A percentile compares a stretch with the other conserved stretches of the same genome.
These are phyloP conservation scores for Tritrichomonas foetus DNA, from an alignment of 208 protist species.

Conservation along the genomic window DNA sequence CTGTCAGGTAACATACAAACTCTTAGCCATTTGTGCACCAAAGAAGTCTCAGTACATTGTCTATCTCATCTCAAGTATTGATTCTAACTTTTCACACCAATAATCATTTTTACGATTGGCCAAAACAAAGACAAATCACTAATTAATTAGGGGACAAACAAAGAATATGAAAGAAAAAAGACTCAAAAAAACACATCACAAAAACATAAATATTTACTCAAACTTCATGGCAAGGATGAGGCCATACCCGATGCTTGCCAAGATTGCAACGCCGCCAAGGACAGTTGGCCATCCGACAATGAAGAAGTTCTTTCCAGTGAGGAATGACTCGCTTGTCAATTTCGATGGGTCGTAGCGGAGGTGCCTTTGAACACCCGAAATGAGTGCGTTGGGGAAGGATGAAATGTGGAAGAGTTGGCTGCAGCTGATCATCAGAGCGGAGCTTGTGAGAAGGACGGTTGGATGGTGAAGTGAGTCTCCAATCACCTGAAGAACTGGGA, in stretches of 20 bases:
- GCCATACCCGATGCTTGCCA: too few species aligned
- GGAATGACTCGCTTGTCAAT: background rate
- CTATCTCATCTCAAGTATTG: too few species aligned
- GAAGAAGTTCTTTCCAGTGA: background rate
- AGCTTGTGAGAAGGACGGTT: background rate
- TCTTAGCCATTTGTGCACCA: too few species aligned
- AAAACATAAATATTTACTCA: background rate
- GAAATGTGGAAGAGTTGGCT: conserved; percentile 14
- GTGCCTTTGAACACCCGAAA: background rate
- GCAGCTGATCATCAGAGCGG: background rate
- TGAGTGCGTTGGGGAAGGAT: background rate
- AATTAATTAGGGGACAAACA: too few species aligned
- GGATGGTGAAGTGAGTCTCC: background rate
- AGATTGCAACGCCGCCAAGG: background rate
- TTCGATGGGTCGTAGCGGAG: background rate
- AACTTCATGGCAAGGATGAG: too few species aligned
- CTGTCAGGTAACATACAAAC: too few species aligned
- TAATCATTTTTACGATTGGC: too few species aligned
- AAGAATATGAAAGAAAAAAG: too few species aligned
- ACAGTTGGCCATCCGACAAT: conserved; percentile 8
- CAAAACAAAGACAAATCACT: too few species aligned
- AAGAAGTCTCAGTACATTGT: too few species aligned
- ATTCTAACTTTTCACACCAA: too few species aligned
- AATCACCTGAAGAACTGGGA: background rate
- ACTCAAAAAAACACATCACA: too few species aligned